Percentiles rank a stretch among this genome's conserved stretches.
phyloP scores from a whole-genome alignment of 257 asterid species.

The Hygrophila difformis region DNA sequence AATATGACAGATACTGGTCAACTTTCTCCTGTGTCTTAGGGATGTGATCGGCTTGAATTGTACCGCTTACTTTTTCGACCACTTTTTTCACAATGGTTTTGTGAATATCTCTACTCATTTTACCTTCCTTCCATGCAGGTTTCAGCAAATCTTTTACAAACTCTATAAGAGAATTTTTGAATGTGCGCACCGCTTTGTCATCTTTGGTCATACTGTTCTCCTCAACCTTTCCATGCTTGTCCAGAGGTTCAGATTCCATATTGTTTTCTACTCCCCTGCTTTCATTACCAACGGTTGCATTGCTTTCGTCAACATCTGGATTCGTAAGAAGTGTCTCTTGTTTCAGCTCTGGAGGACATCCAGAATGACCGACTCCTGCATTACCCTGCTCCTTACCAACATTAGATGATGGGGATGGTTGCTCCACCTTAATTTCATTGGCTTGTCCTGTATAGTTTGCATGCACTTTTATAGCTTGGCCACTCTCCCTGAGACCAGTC shows the following conservation, averaged over 20 bases:
- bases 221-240: constrained; percentile 41
- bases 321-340: constrained; percentile 20
- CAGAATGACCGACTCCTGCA: constrained; percentile 17
- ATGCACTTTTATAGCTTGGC: constrained; percentile 19
- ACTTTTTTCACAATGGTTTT: constrained; percentile 88
- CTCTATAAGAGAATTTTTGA: constrained; percentile 75
- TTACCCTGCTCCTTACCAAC: constrained; percentile 22
- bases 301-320: constrained; percentile 28
- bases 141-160: constrained; percentile 79
- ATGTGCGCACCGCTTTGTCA: constrained; percentile 69
- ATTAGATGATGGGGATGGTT: constrained; percentile 22
- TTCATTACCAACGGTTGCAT: constrained; percentile 19
- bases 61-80: constrained; percentile 79
- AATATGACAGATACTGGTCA: constrained; percentile 64
- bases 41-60: constrained; percentile 58
- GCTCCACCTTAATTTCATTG: constrained; percentile 24
- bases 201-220: constrained; percentile 48
- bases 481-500: constrained; percentile 24
- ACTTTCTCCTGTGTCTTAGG: constrained; percentile 75
- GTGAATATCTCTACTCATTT: constrained; percentile 87
- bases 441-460: constrained; percentile 27
- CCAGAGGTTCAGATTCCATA: constrained; percentile 27
- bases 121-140: constrained; percentile 94
- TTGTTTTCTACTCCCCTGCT: constrained; percentile 31
- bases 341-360: constrained; percentile 31